Evolutionary conservation across 2,329 filamentous ascomycete genomes (phyloP).

Genomic region (Elsinoe australis): DNA sequence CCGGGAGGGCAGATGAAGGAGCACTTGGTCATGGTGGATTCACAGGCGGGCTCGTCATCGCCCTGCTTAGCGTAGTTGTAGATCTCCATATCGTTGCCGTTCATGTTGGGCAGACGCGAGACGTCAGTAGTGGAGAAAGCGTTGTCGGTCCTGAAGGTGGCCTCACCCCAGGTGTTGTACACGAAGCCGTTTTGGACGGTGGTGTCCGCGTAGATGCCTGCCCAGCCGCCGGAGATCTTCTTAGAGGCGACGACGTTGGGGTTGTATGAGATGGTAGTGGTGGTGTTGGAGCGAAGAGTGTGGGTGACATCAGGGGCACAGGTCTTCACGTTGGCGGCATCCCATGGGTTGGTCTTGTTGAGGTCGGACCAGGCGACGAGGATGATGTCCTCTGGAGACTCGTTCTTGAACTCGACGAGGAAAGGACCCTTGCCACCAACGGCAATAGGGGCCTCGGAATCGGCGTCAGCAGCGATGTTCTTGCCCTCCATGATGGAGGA

Average conservation of each 20-base stretch:
- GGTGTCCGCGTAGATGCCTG: slow-evolving; percentile 19
- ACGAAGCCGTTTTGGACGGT: slow-evolving; percentile 20
- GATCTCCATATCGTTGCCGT: slow-evolving; percentile 18
- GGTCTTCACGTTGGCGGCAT: slow-evolving; percentile 15
- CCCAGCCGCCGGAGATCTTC: slow-evolving; percentile 20
- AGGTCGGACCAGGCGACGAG: slow-evolving; percentile 18
- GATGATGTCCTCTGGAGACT: slow-evolving; percentile 21
- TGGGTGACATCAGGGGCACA: slow-evolving; percentile 20
- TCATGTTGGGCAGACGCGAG: slow-evolving; percentile 20
- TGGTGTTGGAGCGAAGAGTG: slow-evolving; percentile 16
- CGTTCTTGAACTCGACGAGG: slow-evolving; percentile 21
- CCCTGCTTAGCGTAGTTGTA: slow-evolving; percentile 12
- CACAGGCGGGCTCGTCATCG: slow-evolving; percentile 1
- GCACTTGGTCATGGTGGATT: slow-evolving; percentile 3
- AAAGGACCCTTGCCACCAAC: slow-evolving; percentile 20
- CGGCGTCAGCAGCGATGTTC: slow-evolving; percentile 15
- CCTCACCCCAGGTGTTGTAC: slow-evolving; percentile 21
- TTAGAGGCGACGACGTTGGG: slow-evolving; percentile 4
- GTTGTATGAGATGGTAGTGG: slow-evolving; percentile 19
- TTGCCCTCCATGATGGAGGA: slow-evolving; percentile 17
- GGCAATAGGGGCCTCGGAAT: slow-evolving; percentile 14
- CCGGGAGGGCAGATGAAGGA: slow-evolving; percentile 2
- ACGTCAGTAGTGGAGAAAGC: slow-evolving; percentile 20
- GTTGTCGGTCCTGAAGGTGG: slow-evolving; percentile 18
- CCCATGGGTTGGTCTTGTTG: slow-evolving; percentile 18